Percentiles rank a stretch among this genome's conserved stretches.
Evolutionary conservation across 176 grass and related monocot species (phyloP).

Genomic region (Tuctoria greenei): DNA sequence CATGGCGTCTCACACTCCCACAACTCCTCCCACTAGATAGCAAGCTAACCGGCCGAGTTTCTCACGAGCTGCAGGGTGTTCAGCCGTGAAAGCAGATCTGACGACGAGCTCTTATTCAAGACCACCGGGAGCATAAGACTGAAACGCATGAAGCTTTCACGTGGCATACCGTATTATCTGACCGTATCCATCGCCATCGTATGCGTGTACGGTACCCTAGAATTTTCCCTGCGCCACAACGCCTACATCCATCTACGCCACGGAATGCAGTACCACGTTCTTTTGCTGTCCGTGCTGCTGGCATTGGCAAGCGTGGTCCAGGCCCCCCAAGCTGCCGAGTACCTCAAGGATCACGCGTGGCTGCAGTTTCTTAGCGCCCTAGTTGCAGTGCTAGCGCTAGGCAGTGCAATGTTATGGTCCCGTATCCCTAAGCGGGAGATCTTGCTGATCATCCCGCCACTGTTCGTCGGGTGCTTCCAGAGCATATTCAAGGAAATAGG

Average conservation of each 20-base stretch:
- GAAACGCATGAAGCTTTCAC: background rate
- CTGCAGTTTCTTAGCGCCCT: background rate
- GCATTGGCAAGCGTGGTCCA: background rate
- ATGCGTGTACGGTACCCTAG: background rate
- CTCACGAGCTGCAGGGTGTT: background rate
- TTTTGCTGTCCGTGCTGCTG: background rate
- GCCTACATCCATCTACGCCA: too few relatives aligned
- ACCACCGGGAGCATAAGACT: background rate
- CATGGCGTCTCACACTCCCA: too few relatives aligned
- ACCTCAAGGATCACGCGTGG: background rate
- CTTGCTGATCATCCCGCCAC: background rate
- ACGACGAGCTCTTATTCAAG: background rate
- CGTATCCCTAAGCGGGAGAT: background rate
- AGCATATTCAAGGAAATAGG: background rate
- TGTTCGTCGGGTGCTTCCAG: background rate
- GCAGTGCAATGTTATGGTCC: background rate
- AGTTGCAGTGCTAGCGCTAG: background rate
- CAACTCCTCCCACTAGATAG: too few relatives aligned
- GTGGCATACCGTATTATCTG: background rate
- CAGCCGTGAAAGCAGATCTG: slow-evolving; percentile 11
- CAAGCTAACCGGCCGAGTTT: background rate
- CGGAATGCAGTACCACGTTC: background rate
- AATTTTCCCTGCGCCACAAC: too few relatives aligned
- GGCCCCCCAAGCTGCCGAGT: background rate
- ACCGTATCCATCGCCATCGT: background rate